Evolutionary conservation across 345 rosid species (phyloP), one percentile per base, ranked within the genome.

Genomic region (Moricandia arvensis): DNA sequence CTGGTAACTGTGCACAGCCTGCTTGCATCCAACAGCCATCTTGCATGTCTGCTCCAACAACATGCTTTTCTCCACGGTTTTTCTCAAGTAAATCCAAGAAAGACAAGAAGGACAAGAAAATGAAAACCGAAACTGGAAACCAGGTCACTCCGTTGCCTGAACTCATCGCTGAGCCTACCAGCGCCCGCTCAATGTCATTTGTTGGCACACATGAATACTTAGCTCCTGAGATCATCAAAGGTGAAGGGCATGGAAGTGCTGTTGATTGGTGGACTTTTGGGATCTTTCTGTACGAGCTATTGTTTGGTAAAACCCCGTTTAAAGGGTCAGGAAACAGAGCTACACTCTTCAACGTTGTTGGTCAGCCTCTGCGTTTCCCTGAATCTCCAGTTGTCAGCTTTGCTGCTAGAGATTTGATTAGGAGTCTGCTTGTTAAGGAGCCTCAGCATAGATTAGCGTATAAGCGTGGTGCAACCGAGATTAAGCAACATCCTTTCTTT

Each of bases 231-330:
- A 90, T 86, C 41, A 86, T 88, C 78, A 88, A 88, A 73, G 96
- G 94, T 37, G 92, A 89, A 84, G 93, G 93, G 53, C 97, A 87
- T 47, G 97, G 94, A 37, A 89, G 94, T 82, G 97, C 92, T 18
- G 92, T 91, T 63, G 91, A 89, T 66, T 91, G 97, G 94, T 91
- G 97, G 93, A 89, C 93, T 54, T 89, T 87, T 7, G 94, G 97
- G 43, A 91, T 87, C 74, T 89, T 91, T 72, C 77, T 89, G 7
- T 86, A 89, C n/a, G 94, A 91, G 82, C 86, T 89, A 26, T 68
- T 91, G 82, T 87, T 86, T 33, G 96, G 96, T 73, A 91, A 87
- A 77, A 91, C 94, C 41, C 96, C 96, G 9, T 91, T 91, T 61
- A 91, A 91, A 64, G 97, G 94, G 30, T 87, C 97, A 1, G 97